Evolutionary conservation across 257 asterid genomes (phyloP), one percentile per base, ranked within the genome.

Genomic region (Solanum sejunctum): DNA sequence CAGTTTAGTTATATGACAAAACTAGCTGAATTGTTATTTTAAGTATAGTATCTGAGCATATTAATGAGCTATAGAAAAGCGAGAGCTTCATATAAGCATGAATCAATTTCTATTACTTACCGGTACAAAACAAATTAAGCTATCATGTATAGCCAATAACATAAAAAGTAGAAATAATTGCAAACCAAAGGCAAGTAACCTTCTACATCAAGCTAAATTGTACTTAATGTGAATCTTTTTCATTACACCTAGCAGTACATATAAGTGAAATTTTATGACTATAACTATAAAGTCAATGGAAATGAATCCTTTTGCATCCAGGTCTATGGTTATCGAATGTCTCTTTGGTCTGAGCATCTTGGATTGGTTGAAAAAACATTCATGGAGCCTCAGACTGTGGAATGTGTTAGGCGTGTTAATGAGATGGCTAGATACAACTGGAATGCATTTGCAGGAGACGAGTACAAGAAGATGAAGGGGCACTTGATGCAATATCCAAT

Each of bases 401-500:
- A 89, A n/a, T 92, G 95, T 10, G 91, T 93, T 23, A 85, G 87
- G 75, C 83, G 84, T 10, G 92, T 94, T 75, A 93, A 93, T 60
- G 26, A 73, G 39, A 86, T 94, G 23, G 97, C 96, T 4, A 88
- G 92, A 83, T 93, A 91, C 21, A 94, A 94, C 56, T 94, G 98
- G 98, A 82, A 87, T 39, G 87, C 91, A 57, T 93, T 78, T 86
- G 87, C 93, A 18, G 88, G 88, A 0, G 92, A 91, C 1, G 77
- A 88, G 12, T 94, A 88, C 90, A 89, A 78, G 9, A 84, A 89
- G 41, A 85, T 94, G 60, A 89, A 91, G 84, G 98, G 98, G 43
- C 97, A 94, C 85, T 92, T 93, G 70, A 91, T 93, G 11, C 90
- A 89, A 85, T 94, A 94, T 80, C 98, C 98, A 0, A 80, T 94